A percentile compares a stretch with the other conserved stretches of the same genome.
These are phyloP conservation scores for Jatropha curcas DNA, from an alignment of 345 rosid genomes.

Conservation along the genomic window DNA sequence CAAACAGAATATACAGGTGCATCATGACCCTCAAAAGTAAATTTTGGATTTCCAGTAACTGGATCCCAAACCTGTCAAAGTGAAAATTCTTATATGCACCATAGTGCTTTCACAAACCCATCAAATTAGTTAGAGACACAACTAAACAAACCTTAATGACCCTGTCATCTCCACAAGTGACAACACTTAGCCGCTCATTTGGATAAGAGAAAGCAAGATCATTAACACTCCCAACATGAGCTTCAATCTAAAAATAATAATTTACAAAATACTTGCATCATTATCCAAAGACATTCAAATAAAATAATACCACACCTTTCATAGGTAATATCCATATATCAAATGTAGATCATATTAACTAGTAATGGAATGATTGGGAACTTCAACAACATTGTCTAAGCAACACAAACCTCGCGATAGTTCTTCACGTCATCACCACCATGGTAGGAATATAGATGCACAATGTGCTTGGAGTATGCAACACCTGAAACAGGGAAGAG, in stretches of 20 bases:
- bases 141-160: constrained; percentile 59
- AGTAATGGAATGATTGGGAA: neutral
- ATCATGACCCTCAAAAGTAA: constrained; percentile 77
- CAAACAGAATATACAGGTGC: constrained; percentile 83
- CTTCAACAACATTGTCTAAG: constrained; percentile 1
- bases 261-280: constrained; percentile 5
- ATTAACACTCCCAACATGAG: constrained; percentile 80
- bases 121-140: neutral
- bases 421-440: constrained; percentile 63
- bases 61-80: constrained; percentile 85
- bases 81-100: constrained; percentile 23
- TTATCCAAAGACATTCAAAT: neutral
- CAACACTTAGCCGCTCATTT: constrained; percentile 61
- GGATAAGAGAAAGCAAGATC: constrained; percentile 84
- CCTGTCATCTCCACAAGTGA: constrained; percentile 89
- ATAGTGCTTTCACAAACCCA: constrained; percentile 9
- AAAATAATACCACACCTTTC: neutral
- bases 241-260: constrained; percentile 60
- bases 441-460: constrained; percentile 69
- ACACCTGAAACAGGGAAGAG: constrained; percentile 54
- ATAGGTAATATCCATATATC: neutral
- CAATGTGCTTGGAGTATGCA: constrained; percentile 80
- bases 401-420: constrained; percentile 66
- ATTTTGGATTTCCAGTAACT: constrained; percentile 49
- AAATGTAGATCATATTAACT: neutral